A percentile compares a stretch with the other conserved stretches of the same genome.
phyloP scores from a whole-genome alignment of 805 yeast species.

The Yarrowia osloensis region DNA sequence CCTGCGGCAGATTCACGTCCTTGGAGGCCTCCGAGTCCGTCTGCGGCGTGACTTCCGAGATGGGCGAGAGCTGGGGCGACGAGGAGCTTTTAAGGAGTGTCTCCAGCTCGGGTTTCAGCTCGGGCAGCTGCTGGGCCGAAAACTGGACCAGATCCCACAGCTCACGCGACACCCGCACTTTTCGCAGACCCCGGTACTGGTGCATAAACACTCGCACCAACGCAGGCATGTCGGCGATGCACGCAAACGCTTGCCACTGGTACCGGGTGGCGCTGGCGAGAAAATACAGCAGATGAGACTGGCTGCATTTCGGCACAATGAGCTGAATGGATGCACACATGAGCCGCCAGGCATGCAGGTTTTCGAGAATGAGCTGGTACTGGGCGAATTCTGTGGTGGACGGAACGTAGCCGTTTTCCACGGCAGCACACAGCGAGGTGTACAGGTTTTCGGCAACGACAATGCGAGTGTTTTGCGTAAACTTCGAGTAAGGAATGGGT shows the following conservation, averaged over 20 bases:
- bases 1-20: slow-evolving; percentile 28
- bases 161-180: slow-evolving; percentile 35
- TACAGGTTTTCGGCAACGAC: slow-evolving; percentile 4
- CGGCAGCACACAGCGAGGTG: background rate
- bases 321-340: slow-evolving; percentile 12
- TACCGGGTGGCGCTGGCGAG: slow-evolving; percentile 40
- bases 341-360: slow-evolving; percentile 18
- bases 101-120: slow-evolving; percentile 36
- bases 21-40: slow-evolving; percentile 9
- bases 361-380: slow-evolving; percentile 7
- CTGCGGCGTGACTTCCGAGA: slow-evolving; percentile 35
- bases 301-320: background rate
- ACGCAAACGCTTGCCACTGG: slow-evolving; percentile 34
- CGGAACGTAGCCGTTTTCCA: slow-evolving; percentile 1
- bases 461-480: slow-evolving; percentile 21
- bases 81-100: slow-evolving; percentile 32
- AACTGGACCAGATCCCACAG: slow-evolving; percentile 37
- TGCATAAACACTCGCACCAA: slow-evolving; percentile 34
- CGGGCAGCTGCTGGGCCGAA: slow-evolving; percentile 33
- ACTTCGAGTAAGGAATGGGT: background rate
- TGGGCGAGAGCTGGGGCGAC: slow-evolving; percentile 37
- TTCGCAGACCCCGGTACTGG: slow-evolving; percentile 33
- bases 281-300: slow-evolving; percentile 44
- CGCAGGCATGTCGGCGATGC: slow-evolving; percentile 35
- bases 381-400: slow-evolving; percentile 7